Percentiles rank a stretch among this genome's conserved stretches.
Conservation (phyloP, 2,329 filamentous ascomycete genomes). For the Fusarium albidum region DNA sequence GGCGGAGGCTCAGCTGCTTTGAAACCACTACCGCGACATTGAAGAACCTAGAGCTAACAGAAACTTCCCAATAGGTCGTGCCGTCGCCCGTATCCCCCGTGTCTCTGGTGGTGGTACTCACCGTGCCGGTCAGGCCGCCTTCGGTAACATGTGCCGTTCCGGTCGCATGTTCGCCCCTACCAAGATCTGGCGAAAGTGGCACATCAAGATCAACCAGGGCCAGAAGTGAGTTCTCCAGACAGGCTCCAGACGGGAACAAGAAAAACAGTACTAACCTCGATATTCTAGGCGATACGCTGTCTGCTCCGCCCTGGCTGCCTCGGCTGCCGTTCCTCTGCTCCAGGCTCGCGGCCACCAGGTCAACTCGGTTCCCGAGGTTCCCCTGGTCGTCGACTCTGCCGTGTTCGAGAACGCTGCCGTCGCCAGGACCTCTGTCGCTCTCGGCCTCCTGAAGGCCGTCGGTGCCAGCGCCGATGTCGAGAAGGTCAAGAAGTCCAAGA, state of each 20-base stretch:
- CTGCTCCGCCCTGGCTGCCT: constrained; percentile 95
- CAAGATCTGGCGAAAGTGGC: constrained; percentile 99
- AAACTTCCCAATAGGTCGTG: constrained; percentile 73
- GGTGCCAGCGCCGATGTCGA: constrained; percentile 90
- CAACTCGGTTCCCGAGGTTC: constrained; percentile 91
- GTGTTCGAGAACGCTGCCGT: constrained; percentile 82
- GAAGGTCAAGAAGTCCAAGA: constrained; percentile 96
- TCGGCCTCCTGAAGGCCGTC: constrained; percentile 87
- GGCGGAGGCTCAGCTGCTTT: background rate
- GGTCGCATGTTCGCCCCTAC: constrained; percentile 99
- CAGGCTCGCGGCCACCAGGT: constrained; percentile 97
- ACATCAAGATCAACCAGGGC: constrained; percentile 99
- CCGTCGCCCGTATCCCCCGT: constrained; percentile 99
- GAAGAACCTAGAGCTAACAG: constrained; percentile 34
- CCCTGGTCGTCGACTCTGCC: constrained; percentile 92
- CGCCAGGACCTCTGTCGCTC: constrained; percentile 87
- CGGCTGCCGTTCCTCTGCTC: constrained; percentile 92
- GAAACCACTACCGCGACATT: constrained; percentile 5
- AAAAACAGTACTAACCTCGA: constrained; percentile 34
- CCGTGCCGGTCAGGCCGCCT: constrained; percentile 99
- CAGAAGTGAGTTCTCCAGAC: constrained; percentile 76
- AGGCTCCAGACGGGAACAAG: constrained; percentile 7
- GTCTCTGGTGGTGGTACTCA: constrained; percentile 99
- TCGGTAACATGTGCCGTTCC: constrained; percentile 99
- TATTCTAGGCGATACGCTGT: constrained; percentile 87